phyloP scores from a whole-genome alignment of 495 filamentous ascomycete genomes.

The Penicillium maclennaniae region DNA sequence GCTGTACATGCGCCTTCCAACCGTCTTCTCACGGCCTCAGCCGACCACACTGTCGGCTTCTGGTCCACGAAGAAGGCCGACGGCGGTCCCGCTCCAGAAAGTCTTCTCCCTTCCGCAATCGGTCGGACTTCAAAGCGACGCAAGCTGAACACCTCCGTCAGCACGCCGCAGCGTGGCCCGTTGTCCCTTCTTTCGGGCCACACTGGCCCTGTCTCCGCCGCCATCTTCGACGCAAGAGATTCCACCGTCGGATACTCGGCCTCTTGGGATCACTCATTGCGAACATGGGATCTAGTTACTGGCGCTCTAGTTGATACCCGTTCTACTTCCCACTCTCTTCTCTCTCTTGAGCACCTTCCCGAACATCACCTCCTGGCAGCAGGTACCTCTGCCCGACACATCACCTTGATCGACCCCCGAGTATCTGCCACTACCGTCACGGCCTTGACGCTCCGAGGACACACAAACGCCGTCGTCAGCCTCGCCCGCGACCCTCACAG shows the following conservation, averaged over 20 bases:
- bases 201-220: constrained; percentile 65
- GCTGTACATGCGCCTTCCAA: constrained; percentile 71
- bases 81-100: constrained; percentile 63
- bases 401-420: constrained; percentile 87
- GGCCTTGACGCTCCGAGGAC: constrained; percentile 84
- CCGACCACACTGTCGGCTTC: constrained; percentile 74
- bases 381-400: constrained; percentile 79
- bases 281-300: constrained; percentile 88
- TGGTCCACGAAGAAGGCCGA: constrained; percentile 77
- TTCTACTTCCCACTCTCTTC: constrained; percentile 74
- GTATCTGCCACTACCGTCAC: constrained; percentile 65
- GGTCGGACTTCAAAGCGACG: constrained; percentile 67
- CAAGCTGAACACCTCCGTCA: constrained; percentile 63
- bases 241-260: constrained; percentile 83
- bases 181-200: constrained; percentile 69
- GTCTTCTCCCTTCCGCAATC: constrained; percentile 58
- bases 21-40: constrained; percentile 75
- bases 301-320: constrained; percentile 67
- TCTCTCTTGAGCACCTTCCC: constrained; percentile 67
- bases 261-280: constrained; percentile 83
- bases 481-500: constrained; percentile 68
- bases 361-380: constrained; percentile 71
- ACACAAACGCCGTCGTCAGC: constrained; percentile 75
- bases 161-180: constrained; percentile 72
- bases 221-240: constrained; percentile 79